Conservation (phyloP, 2,329 filamentous ascomycete species). For the Diplocarpon mali region DNA sequence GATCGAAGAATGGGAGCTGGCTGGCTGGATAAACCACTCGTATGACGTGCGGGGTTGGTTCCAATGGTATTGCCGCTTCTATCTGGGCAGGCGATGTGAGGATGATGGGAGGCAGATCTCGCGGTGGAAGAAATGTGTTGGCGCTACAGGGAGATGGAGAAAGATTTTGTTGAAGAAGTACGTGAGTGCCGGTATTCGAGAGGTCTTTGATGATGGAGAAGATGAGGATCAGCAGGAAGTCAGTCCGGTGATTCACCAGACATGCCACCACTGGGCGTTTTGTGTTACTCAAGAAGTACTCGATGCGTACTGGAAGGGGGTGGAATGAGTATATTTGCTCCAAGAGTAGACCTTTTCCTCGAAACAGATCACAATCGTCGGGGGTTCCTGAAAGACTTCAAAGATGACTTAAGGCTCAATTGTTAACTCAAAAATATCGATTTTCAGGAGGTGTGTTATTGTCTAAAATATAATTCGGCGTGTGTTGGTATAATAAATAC, state of each 20-base stretch:
- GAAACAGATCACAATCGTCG: no score
- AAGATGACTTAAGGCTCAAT: no score
- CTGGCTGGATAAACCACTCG: slow-evolving; percentile 42
- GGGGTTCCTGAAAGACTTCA: no score
- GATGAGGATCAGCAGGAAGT: slow-evolving; percentile 30
- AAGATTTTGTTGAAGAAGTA: slow-evolving; percentile 42
- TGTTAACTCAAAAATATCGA: no score
- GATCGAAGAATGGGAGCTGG: slow-evolving; percentile 44
- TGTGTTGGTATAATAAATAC: no score
- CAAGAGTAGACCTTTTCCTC: no score
- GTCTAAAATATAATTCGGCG: no score
- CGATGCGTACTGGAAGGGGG: slow-evolving; percentile 34
- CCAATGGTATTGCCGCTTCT: slow-evolving; percentile 8
- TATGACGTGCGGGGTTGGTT: slow-evolving; percentile 39
- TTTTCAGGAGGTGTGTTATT: no score
- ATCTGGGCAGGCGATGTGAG: slow-evolving; percentile 7
- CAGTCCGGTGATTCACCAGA: slow-evolving; percentile 45
- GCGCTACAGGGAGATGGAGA: slow-evolving; percentile 39
- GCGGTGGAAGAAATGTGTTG: slow-evolving; percentile 45
- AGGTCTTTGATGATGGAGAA: slow-evolving; percentile 36
- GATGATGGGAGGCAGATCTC: slow-evolving; percentile 8
- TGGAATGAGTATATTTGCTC: neutral
- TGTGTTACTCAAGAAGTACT: slow-evolving; percentile 39
- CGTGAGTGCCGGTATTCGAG: slow-evolving; percentile 33
- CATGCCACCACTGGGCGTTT: slow-evolving; percentile 45